phyloP scores from a whole-genome alignment of 148 eudicot genomes.

The Chenopodium quinoa region DNA sequence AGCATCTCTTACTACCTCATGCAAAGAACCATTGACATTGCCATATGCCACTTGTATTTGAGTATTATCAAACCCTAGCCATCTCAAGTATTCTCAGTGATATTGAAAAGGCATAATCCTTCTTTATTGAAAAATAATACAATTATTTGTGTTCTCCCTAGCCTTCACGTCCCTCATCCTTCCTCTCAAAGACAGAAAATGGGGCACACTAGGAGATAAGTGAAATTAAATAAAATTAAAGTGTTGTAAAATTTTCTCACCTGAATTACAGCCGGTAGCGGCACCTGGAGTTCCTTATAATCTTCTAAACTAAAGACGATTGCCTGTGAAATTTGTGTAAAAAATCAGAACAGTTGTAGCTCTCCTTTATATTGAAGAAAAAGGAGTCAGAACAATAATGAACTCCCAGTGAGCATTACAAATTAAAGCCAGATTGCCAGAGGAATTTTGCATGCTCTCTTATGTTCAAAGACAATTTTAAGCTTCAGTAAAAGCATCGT shows the following conservation, averaged over 20 bases:
- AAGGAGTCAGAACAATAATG: background rate
- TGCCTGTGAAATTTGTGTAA: conserved; percentile 48
- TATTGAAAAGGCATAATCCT: too few relatives aligned
- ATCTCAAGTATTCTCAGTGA: background rate
- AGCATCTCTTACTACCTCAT: background rate
- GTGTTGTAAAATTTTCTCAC: conserved; percentile 30
- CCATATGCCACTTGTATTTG: background rate
- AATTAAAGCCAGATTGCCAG: background rate
- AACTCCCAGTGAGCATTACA: background rate
- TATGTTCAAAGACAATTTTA: background rate
- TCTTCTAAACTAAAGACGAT: conserved; percentile 68
- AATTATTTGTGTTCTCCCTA: background rate
- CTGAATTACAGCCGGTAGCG: conserved; percentile 92
- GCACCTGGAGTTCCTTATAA: conserved; percentile 66
- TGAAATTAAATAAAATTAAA: background rate
- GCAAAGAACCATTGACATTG: background rate
- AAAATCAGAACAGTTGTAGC: background rate
- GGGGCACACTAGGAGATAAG: background rate
- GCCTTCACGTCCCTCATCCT: background rate
- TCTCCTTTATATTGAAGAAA: background rate
- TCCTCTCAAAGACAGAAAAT: conserved; percentile 3
- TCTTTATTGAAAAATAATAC: background rate
- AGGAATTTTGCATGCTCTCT: background rate
- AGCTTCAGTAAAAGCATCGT: too few relatives aligned
- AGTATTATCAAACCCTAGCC: background rate